These are phyloP conservation scores for Talinum fruticosum DNA, from an alignment of 148 eudicot genomes.

Conservation along the genomic window DNA sequence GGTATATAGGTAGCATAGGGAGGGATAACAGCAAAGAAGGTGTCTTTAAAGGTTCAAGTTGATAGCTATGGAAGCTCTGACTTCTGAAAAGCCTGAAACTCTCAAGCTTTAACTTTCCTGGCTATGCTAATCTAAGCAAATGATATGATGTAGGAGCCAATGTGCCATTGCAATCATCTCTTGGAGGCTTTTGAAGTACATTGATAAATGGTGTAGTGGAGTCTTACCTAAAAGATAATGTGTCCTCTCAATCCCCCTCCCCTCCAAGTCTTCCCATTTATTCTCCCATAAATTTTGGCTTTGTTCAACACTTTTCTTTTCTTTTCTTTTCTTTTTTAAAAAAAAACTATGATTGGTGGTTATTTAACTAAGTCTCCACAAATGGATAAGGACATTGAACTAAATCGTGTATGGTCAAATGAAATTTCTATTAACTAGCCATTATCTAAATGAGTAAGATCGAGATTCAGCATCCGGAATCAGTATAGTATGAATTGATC, in stretches of 20 bases:
- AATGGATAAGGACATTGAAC: not conserved
- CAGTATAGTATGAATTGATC: no score
- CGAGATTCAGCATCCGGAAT: no score
- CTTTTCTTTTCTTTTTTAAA: not conserved
- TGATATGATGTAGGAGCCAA: not conserved
- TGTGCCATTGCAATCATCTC: not conserved
- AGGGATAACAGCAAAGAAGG: constrained; percentile 9
- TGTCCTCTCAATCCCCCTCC: not conserved
- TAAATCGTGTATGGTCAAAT: not conserved
- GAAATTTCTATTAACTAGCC: no score
- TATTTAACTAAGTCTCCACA: not conserved
- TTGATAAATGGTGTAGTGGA: not conserved
- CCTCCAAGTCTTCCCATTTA: not conserved
- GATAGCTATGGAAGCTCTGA: constrained; percentile 23
- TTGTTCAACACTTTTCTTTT: not conserved
- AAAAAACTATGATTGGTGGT: not conserved
- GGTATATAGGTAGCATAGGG: not conserved
- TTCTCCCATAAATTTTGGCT: not conserved
- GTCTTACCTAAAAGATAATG: not conserved
- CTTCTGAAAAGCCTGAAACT: constrained; percentile 2
- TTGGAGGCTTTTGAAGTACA: not conserved
- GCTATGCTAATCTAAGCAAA: not conserved
- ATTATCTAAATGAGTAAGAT: no score
- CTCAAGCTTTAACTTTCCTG: constrained; percentile 1
- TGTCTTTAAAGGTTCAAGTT: constrained; percentile 2